A percentile compares a stretch with the other conserved stretches of the same genome.
phyloP scores from a whole-genome alignment of 1,139 yeast genomes.

The Pichia sp. region DNA sequence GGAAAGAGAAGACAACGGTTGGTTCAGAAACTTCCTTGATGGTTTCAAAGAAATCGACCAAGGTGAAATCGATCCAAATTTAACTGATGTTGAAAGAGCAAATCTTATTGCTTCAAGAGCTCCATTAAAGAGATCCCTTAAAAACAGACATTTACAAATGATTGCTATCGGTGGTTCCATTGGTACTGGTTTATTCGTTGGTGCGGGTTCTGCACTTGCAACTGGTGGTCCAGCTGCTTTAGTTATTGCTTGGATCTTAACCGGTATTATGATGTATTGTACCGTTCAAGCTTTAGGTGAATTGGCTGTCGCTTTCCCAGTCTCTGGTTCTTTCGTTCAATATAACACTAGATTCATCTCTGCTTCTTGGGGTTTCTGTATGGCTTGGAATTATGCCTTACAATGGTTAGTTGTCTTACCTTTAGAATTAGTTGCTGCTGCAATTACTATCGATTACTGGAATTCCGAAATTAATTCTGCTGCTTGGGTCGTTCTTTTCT shows the following conservation, averaged over 20 bases:
- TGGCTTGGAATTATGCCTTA: slow-evolving; percentile 68
- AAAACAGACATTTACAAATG: slow-evolving; percentile 70
- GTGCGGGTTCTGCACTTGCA: slow-evolving; percentile 60
- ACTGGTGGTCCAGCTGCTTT: slow-evolving; percentile 71
- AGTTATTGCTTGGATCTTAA: slow-evolving; percentile 52
- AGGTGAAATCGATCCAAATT: slow-evolving; percentile 62
- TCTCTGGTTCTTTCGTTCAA: slow-evolving; percentile 70
- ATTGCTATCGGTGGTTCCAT: slow-evolving; percentile 88
- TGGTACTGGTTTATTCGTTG: slow-evolving; percentile 66
- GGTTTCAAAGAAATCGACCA: slow-evolving; percentile 31
- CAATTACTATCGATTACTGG: slow-evolving; percentile 70
- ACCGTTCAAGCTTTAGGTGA: slow-evolving; percentile 72
- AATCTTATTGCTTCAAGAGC: slow-evolving; percentile 66
- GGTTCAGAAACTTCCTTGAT: slow-evolving; percentile 28
- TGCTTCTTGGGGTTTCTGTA: slow-evolving; percentile 73
- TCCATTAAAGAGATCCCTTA: slow-evolving; percentile 64
- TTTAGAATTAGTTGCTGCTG: slow-evolving; percentile 68
- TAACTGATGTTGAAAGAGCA: slow-evolving; percentile 66
- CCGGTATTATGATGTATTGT: slow-evolving; percentile 54
- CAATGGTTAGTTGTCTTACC: slow-evolving; percentile 73
- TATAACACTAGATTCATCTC: slow-evolving; percentile 65
- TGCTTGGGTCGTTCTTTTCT: slow-evolving; percentile 66
- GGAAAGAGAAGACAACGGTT: slow-evolving; percentile 7
- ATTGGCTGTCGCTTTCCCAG: slow-evolving; percentile 63
- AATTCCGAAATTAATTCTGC: slow-evolving; percentile 53